Conservation (phyloP, 345 rosid genomes). For the Boechera retrofracta region DNA sequence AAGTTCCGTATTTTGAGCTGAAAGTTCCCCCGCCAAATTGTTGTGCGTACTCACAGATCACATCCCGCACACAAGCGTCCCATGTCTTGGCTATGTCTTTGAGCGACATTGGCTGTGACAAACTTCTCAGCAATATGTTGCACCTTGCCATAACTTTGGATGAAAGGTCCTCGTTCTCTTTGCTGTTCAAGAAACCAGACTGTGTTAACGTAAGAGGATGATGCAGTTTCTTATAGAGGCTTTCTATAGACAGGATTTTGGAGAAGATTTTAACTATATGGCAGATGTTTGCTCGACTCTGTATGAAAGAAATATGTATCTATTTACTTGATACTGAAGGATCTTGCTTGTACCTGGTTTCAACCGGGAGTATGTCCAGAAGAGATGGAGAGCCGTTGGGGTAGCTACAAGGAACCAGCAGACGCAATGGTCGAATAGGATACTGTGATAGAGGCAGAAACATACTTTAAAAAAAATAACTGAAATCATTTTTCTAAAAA, state of each 20-base stretch:
- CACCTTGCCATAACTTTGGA: slow-evolving; percentile 69
- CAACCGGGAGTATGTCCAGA: slow-evolving; percentile 74
- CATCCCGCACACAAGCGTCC: slow-evolving; percentile 73
- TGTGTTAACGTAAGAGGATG: slow-evolving; percentile 14
- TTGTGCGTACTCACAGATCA: slow-evolving; percentile 70
- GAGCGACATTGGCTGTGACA: slow-evolving; percentile 79
- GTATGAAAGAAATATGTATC: slow-evolving; percentile 1
- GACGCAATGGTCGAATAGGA: slow-evolving; percentile 73
- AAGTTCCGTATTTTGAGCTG: slow-evolving; percentile 78
- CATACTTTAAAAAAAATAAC: neutral
- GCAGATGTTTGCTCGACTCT: neutral
- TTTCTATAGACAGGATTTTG: slow-evolving; percentile 1
- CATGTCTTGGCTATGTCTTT: slow-evolving; percentile 79
- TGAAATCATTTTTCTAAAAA: neutral
- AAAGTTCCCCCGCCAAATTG: slow-evolving; percentile 76
- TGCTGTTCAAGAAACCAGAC: slow-evolving; percentile 50
- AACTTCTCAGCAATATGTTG: slow-evolving; percentile 62
- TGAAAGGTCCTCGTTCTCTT: slow-evolving; percentile 73
- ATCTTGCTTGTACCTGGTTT: slow-evolving; percentile 60
- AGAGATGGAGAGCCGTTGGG: slow-evolving; percentile 78
- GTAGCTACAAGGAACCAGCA: slow-evolving; percentile 78
- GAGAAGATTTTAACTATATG: neutral
- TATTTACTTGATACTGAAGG: slow-evolving; percentile 12
- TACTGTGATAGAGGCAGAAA: slow-evolving; percentile 52
- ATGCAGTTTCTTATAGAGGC: slow-evolving; percentile 12